Evolutionary conservation across 2,329 filamentous ascomycete genomes (phyloP).

Genomic region (Fusarium compactum): DNA sequence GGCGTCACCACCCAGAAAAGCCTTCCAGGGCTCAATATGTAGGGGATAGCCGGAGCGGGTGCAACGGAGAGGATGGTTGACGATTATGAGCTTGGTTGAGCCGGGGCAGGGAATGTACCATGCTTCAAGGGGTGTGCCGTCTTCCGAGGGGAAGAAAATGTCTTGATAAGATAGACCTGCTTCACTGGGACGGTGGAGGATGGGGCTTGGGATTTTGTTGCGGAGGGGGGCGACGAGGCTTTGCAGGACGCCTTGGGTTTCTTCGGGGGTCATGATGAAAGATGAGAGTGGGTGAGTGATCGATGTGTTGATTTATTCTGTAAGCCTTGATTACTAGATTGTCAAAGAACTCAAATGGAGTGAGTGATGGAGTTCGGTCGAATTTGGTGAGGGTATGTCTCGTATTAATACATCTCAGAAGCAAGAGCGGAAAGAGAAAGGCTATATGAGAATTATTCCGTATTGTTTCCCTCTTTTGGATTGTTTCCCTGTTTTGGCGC

Average conservation of each 20-base stretch:
- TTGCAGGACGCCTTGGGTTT: not conserved
- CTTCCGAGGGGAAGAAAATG: constrained; percentile 6
- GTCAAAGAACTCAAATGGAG: too few relatives aligned
- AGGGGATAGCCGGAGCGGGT: not conserved
- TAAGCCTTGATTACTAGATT: not conserved
- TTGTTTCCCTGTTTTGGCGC: not conserved
- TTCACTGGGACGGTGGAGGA: not conserved
- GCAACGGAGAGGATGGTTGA: constrained; percentile 5
- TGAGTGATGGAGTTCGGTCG: too few relatives aligned
- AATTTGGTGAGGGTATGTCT: not conserved
- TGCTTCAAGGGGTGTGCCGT: not conserved
- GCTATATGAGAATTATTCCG: accelerated
- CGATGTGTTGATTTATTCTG: not conserved
- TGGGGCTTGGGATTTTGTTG: not conserved
- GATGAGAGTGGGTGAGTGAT: not conserved
- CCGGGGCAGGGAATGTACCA: constrained; percentile 4
- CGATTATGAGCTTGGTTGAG: not conserved
- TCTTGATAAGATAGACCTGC: not conserved
- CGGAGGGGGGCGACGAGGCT: constrained; percentile 8
- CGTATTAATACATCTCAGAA: not conserved
- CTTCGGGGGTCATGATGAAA: not conserved
- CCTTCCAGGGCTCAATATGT: constrained; percentile 5
- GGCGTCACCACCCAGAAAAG: constrained; percentile 1
- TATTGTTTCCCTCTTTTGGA: not conserved
- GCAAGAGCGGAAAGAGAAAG: not conserved